Conservation (phyloP, 768 basidiomycete species). For the Tephrocybe rancida region DNA sequence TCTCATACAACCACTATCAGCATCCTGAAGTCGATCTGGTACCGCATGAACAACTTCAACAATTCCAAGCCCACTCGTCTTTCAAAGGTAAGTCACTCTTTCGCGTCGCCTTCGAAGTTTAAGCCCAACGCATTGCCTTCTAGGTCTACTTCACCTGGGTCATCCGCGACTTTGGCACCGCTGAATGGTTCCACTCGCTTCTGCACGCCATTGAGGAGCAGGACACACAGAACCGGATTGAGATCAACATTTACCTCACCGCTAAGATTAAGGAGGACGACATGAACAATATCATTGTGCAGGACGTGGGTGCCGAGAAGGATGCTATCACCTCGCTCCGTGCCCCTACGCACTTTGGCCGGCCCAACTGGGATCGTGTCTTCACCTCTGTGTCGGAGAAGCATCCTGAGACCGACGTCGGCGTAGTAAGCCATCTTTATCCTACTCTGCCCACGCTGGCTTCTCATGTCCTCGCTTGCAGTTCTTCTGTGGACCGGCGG, state of each 20-base stretch:
- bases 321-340: slow-evolving; percentile 89
- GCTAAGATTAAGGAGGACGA: slow-evolving; percentile 91
- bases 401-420: slow-evolving; percentile 88
- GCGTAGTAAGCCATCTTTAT: slow-evolving; percentile 60
- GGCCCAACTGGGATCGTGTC: slow-evolving; percentile 84
- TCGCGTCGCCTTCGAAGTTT: not conserved
- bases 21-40: slow-evolving; percentile 92
- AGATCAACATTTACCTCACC: slow-evolving; percentile 94
- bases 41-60: slow-evolving; percentile 90
- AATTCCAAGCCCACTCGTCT: slow-evolving; percentile 76
- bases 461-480: slow-evolving; percentile 16
- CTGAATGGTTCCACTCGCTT: slow-evolving; percentile 94
- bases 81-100: slow-evolving; percentile 58
- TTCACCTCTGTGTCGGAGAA: slow-evolving; percentile 76
- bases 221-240: slow-evolving; percentile 81
- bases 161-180: slow-evolving; percentile 88
- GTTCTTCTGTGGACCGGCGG: slow-evolving; percentile 89
- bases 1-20: slow-evolving; percentile 33
- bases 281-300: slow-evolving; percentile 90
- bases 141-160: slow-evolving; percentile 93
- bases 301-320: slow-evolving; percentile 91
- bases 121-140: no score
- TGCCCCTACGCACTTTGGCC: slow-evolving; percentile 90
- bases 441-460: not conserved
- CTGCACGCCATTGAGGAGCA: slow-evolving; percentile 93